Percentiles rank a stretch among this genome's conserved stretches.
Evolutionary conservation across 2,329 filamentous ascomycete species (phyloP).

Genomic region (Hirsutella minnesotensis): DNA sequence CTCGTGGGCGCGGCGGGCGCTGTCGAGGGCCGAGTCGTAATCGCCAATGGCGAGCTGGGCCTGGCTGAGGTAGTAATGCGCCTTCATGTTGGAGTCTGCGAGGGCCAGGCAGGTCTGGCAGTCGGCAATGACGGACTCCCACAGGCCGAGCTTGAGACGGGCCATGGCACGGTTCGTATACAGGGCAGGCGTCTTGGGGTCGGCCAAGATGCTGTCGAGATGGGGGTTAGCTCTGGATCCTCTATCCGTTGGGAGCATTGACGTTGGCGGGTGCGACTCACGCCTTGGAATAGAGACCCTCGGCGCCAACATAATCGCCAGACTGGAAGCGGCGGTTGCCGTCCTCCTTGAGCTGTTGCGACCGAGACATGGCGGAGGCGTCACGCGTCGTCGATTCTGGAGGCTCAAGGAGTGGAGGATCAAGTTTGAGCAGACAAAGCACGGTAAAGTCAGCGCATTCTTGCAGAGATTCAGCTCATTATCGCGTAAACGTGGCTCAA

Average conservation of each 20-base stretch:
- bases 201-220: slow-evolving; percentile 57
- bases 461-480: too few species aligned
- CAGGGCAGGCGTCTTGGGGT: slow-evolving; percentile 64
- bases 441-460: too few species aligned
- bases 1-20: slow-evolving; percentile 61
- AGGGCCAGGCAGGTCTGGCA: slow-evolving; percentile 65
- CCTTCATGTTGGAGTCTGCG: slow-evolving; percentile 59
- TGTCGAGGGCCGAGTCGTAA: slow-evolving; percentile 59
- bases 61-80: slow-evolving; percentile 71
- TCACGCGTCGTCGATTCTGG: neutral
- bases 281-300: slow-evolving; percentile 62
- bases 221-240: neutral
- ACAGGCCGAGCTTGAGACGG: slow-evolving; percentile 61
- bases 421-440: too few species aligned
- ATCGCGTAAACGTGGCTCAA: too few species aligned
- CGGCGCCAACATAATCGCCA: slow-evolving; percentile 54
- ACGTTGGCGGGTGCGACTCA: too few species aligned
- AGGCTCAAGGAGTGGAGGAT: too few species aligned
- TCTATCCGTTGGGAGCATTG: neutral
- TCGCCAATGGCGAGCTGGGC: slow-evolving; percentile 58
- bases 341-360: slow-evolving; percentile 37
- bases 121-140: slow-evolving; percentile 65
- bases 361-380: slow-evolving; percentile 17
- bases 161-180: slow-evolving; percentile 87
- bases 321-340: slow-evolving; percentile 55